Conservation (phyloP, 768 basidiomycete genomes). For the Lyophyllum decastes region DNA sequence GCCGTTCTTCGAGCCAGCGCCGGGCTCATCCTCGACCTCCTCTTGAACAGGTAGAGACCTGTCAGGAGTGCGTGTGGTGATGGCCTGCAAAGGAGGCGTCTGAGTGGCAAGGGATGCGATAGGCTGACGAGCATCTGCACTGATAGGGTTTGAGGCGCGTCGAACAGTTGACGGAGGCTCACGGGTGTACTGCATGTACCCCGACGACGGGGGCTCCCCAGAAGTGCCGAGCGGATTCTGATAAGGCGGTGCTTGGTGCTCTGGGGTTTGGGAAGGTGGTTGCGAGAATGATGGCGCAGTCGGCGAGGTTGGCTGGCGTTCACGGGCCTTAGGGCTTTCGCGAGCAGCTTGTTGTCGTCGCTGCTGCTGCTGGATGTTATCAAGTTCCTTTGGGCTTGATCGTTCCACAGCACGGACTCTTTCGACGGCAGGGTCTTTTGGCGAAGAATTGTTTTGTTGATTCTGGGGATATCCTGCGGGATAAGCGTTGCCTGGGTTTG, state of each 20-base stretch:
- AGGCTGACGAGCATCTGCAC: conserved; percentile 29
- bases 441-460: conserved; percentile 41
- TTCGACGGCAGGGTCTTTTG: conserved; percentile 56
- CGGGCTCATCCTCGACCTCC: conserved; percentile 68
- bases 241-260: conserved; percentile 53
- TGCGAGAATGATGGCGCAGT: conserved; percentile 35
- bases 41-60: conserved; percentile 78
- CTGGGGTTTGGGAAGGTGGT: conserved; percentile 49
- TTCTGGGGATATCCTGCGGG: conserved; percentile 25
- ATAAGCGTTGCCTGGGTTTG: conserved; percentile 33
- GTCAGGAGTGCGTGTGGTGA: conserved; percentile 62
- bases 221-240: conserved; percentile 50
- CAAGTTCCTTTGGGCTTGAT: conserved; percentile 55
- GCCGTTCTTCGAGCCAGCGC: conserved; percentile 32
- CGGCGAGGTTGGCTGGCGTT: conserved; percentile 46
- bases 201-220: conserved; percentile 41
- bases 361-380: conserved; percentile 35
- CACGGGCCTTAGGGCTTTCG: conserved; percentile 46
- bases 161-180: conserved; percentile 41
- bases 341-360: conserved; percentile 41
- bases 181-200: conserved; percentile 52
- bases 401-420: conserved; percentile 54
- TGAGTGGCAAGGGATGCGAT: conserved; percentile 43
- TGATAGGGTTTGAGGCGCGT: conserved; percentile 24
- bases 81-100: conserved; percentile 56